phyloP scores from a whole-genome alignment of 2,329 filamentous ascomycete species.

The Pseudophaeomoniella oleicola region DNA sequence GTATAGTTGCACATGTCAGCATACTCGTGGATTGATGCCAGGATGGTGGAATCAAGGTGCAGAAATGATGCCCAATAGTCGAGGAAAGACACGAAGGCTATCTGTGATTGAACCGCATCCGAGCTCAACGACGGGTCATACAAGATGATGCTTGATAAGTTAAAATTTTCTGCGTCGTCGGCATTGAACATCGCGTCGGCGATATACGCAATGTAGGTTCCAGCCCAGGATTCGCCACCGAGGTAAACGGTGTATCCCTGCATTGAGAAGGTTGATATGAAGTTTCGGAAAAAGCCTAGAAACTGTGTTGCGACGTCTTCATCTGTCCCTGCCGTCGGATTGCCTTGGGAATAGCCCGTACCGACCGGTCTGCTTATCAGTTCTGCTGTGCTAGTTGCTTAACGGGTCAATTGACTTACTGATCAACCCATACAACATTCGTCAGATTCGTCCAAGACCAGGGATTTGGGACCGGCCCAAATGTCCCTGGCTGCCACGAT shows the following conservation, averaged over 20 bases:
- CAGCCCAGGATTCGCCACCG: constrained; percentile 58
- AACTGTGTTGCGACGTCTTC: constrained; percentile 58
- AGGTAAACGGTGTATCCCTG: constrained; percentile 58
- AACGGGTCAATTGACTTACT: constrained; percentile 16
- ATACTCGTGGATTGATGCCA: constrained; percentile 22
- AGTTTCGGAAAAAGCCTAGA: constrained; percentile 66
- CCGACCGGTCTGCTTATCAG: constrained; percentile 26
- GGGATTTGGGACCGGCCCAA: constrained; percentile 14
- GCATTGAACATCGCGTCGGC: constrained; percentile 56
- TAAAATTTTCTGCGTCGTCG: constrained; percentile 51
- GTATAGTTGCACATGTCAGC: constrained; percentile 32
- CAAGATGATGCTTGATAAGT: constrained; percentile 54
- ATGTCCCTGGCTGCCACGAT: constrained; percentile 16
- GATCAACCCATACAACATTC: constrained; percentile 53
- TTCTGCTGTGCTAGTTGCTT: not conserved
- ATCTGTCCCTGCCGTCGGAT: constrained; percentile 48
- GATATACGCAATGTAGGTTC: constrained; percentile 56
- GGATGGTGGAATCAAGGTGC: constrained; percentile 29
- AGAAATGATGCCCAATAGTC: constrained; percentile 27
- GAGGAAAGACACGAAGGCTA: constrained; percentile 25
- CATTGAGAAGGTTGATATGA: constrained; percentile 55
- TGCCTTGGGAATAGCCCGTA: constrained; percentile 56
- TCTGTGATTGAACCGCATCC: constrained; percentile 34
- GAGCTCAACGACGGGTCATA: constrained; percentile 55
- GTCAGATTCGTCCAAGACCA: constrained; percentile 23